Conservation (phyloP, 257 asterid genomes). For the Leonotis leonurus region DNA sequence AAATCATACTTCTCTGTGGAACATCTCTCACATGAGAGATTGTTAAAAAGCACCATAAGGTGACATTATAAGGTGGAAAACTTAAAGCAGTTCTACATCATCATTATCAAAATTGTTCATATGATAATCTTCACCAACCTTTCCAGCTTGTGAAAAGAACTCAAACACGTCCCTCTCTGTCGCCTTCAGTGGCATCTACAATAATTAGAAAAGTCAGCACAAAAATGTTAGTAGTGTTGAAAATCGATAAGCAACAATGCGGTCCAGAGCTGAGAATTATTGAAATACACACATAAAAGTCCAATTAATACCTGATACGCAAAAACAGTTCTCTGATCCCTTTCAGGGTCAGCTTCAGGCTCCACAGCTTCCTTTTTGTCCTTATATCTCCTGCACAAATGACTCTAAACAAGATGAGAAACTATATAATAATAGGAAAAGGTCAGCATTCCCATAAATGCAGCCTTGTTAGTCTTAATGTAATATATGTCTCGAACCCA, state of each 20-base stretch:
- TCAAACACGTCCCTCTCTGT: conserved; percentile 95
- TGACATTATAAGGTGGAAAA: too few relatives aligned
- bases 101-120: neutral
- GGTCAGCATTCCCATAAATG: conserved; percentile 25
- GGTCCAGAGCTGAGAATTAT: neutral
- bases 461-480: conserved; percentile 25
- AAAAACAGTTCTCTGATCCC: conserved; percentile 98
- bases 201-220: conserved; percentile 9
- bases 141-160: conserved; percentile 95
- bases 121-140: conserved; percentile 44
- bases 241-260: neutral
- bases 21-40: neutral
- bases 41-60: neutral
- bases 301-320: conserved; percentile 69
- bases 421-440: conserved; percentile 11
- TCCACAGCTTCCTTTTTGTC: conserved; percentile 87
- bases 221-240: conserved; percentile 4
- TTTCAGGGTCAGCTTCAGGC: conserved; percentile 99
- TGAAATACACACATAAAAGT: conserved; percentile 1
- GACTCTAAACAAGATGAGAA: conserved; percentile 59
- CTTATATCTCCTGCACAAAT: conserved; percentile 82
- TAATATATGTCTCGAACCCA: conserved; percentile 46
- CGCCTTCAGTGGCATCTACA: conserved; percentile 98
- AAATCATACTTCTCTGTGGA: neutral
- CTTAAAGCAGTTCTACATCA: too few relatives aligned